Conservation (phyloP, 352 stramenopile species). For the Phytophthora europaea region DNA sequence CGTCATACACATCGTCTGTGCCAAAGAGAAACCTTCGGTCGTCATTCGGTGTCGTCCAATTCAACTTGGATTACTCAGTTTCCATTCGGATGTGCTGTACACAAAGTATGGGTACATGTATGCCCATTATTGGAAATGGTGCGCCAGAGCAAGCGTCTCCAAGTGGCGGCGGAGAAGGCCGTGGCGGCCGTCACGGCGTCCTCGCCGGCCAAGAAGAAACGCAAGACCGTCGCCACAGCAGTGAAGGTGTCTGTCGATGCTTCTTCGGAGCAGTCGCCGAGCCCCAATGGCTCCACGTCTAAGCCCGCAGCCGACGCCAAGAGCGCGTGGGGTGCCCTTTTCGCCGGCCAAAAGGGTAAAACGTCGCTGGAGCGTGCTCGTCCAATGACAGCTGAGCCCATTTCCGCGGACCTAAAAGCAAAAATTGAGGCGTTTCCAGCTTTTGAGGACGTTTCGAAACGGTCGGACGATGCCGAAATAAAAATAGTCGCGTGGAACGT, state of each 20-base stretch:
- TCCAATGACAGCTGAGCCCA: constrained; percentile 29
- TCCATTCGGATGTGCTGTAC: no score
- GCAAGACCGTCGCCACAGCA: constrained; percentile 13
- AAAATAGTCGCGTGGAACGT: constrained; percentile 89
- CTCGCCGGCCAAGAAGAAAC: constrained; percentile 21
- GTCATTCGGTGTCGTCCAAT: neutral
- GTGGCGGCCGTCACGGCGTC: constrained; percentile 7
- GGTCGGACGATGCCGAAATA: constrained; percentile 18
- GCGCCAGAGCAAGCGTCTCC: constrained; percentile 48
- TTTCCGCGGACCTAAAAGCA: constrained; percentile 53
- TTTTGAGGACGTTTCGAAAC: constrained; percentile 62
- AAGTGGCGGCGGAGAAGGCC: constrained; percentile 37
- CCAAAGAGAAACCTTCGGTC: neutral
- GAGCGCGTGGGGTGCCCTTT: constrained; percentile 57
- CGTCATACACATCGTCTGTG: neutral
- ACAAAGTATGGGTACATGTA: no score
- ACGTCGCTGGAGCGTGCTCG: constrained; percentile 22
- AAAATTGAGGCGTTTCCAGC: constrained; percentile 57
- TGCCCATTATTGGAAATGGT: constrained; percentile 26
- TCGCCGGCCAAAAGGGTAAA: constrained; percentile 25
- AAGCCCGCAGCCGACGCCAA: constrained; percentile 27
- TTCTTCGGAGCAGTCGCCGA: neutral
- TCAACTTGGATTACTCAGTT: neutral
- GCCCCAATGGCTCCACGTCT: constrained; percentile 12
- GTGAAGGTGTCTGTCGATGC: constrained; percentile 11